Evolutionary conservation across 176 grass and related monocot species (phyloP), one percentile per base, ranked within the genome.

Genomic region (Aegilops bicornis): DNA sequence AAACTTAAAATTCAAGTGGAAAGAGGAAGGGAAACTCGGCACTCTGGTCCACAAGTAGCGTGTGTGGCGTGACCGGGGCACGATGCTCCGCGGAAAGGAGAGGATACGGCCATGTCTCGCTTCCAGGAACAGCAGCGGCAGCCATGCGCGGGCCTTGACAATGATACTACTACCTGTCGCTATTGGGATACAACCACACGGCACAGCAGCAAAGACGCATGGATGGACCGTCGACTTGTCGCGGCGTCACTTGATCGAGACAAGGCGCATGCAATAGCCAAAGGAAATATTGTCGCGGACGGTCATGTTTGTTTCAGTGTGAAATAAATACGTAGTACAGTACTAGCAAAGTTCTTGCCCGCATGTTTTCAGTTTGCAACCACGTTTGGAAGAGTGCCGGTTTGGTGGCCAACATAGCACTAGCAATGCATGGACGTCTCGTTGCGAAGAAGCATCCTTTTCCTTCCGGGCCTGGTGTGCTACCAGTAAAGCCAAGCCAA

Each of bases 81-180:
- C 43, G 43, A 63, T 16, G 22, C 82, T 25, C 12, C 19, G 4
- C 19, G 31, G 45, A 64, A 67, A 37, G 61, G 15, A 29, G 17
- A 73, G 31, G 68, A 83, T 79, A 60, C 33, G 47, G 64, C 14
- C 84, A 36, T 52, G 76, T 61, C 84, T 61, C 24, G 65, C 15
- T 61, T 62, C 25, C 84, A 79, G 58, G 48, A 47, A 37, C 69
- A 22, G 39, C 75, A 50, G 65, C 69, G 22, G 39, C 75, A 50
- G 40, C 12, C 27, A 16, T 32, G 25, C 6, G 23, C 83, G 17
- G 50, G 75, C 19, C n/a, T 37, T 68, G 62, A 85, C 73, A 78
- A 10, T 19, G 74, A 58, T 79, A 70, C 22, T 31, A 15, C 27
- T 2, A 6, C 13, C 8, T 30, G 63, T 70, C 48, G 4, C 50